Percentiles rank a stretch among this genome's conserved stretches.
Evolutionary conservation across 352 stramenopile species (phyloP).

Genomic region (Pythium folliculosum): DNA sequence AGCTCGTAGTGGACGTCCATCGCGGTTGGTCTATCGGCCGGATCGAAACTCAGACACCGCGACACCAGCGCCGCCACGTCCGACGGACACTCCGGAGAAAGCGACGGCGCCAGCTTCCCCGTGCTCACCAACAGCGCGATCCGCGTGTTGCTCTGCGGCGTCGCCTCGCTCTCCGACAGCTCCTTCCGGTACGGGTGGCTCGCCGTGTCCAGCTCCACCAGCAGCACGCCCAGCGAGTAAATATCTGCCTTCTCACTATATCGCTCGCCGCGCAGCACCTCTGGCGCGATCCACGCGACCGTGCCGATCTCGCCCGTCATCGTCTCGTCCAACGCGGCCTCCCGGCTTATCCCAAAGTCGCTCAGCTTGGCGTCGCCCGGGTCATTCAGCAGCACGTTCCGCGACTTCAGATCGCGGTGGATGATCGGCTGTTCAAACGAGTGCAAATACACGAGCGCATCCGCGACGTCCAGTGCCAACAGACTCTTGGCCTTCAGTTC

Average conservation of each 20-base stretch:
- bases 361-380: constrained; percentile 27
- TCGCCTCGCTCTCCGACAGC: constrained; percentile 16
- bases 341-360: constrained; percentile 31
- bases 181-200: constrained; percentile 30
- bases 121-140: constrained; percentile 30
- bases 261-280: constrained; percentile 31
- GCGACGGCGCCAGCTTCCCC: constrained; percentile 19
- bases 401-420: constrained; percentile 33
- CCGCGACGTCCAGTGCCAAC: constrained; percentile 23
- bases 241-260: constrained; percentile 39
- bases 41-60: constrained; percentile 27
- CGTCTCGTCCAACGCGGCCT: constrained; percentile 15
- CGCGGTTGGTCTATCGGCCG: constrained; percentile 21
- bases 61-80: constrained; percentile 17
- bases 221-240: constrained; percentile 35
- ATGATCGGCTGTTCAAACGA: constrained; percentile 30
- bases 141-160: constrained; percentile 23
- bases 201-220: constrained; percentile 20
- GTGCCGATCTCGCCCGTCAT: constrained; percentile 35
- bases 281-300: constrained; percentile 32
- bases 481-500: constrained; percentile 17
- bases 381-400: constrained; percentile 30
- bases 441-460: constrained; percentile 35
- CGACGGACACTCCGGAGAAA: constrained; percentile 18
- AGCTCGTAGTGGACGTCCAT: constrained; percentile 33